Conservation (phyloP, 2,329 filamentous ascomycete genomes). For the Thermoascus crustaceus region DNA sequence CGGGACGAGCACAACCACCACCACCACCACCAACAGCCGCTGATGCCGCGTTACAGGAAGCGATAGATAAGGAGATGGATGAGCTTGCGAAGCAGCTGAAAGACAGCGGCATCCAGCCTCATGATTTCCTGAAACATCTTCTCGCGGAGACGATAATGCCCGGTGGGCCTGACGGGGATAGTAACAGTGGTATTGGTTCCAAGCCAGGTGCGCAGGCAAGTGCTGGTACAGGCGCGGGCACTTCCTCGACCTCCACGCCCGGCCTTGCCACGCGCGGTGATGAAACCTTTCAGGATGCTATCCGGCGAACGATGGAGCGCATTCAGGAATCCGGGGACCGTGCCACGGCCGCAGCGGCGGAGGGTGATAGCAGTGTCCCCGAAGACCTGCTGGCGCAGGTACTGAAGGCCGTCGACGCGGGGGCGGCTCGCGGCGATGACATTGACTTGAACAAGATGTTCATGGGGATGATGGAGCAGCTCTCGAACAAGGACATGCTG, state of each 20-base stretch:
- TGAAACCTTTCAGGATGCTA: conserved; percentile 84
- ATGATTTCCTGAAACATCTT: conserved; percentile 29
- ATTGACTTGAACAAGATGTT: conserved; percentile 93
- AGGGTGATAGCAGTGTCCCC: conserved; percentile 53
- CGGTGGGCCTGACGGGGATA: conserved; percentile 14
- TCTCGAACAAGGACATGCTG: conserved; percentile 95
- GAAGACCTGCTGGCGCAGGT: conserved; percentile 88
- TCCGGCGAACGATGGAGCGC: conserved; percentile 87
- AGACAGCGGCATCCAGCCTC: conserved; percentile 25
- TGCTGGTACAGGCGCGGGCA: conserved; percentile 9
- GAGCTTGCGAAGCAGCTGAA: conserved; percentile 29
- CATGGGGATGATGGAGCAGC: conserved; percentile 96
- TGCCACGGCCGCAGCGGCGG: conserved; percentile 65
- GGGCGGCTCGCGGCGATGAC: conserved; percentile 51
- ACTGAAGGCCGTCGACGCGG: conserved; percentile 75
- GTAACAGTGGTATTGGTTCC: conserved; percentile 8
- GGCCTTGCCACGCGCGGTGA: conserved; percentile 46
- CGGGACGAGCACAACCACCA: conserved; percentile 9
- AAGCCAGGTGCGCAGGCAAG: conserved; percentile 16
- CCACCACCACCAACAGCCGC: conserved; percentile 5
- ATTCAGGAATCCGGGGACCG: conserved; percentile 86
- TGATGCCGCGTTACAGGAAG: conserved; percentile 15
- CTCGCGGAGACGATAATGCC: conserved; percentile 25
- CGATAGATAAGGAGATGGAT: conserved; percentile 25
- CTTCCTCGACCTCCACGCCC: conserved; percentile 13